Conservation (phyloP, 176 grass and related monocot genomes). For the Eremochloa ophiuroides region DNA sequence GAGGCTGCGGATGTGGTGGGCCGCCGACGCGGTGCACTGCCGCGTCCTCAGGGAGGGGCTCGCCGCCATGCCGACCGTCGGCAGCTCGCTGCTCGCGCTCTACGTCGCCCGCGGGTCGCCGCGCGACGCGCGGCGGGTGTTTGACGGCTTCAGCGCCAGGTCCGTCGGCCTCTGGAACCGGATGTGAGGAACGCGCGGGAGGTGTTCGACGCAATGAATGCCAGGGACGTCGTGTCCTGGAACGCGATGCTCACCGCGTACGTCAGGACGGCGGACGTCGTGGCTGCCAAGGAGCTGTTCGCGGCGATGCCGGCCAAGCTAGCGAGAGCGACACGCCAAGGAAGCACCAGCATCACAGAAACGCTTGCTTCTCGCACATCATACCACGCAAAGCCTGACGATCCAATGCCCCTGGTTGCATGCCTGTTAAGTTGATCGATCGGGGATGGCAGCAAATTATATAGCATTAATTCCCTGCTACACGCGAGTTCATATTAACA, state of each 20-base stretch:
- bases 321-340: too few species aligned
- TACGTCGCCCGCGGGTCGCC: conserved; percentile 27
- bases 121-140: conserved; percentile 18
- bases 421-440: too few species aligned
- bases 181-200: conserved; percentile 1
- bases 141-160: conserved; percentile 18
- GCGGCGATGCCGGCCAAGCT: conserved; percentile 32
- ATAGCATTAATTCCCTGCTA: too few species aligned
- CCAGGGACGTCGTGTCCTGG: conserved; percentile 49
- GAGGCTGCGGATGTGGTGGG: conserved; percentile 1
- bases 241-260: conserved; percentile 39
- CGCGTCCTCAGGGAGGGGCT: conserved; percentile 33
- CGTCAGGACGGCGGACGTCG: conserved; percentile 6
- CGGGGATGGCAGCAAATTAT: too few species aligned
- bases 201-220: conserved; percentile 37
- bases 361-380: too few species aligned
- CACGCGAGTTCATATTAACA: too few species aligned
- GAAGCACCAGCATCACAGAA: too few species aligned
- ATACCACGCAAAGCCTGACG: too few species aligned
- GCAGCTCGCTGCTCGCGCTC: conserved; percentile 31
- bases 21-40: conserved; percentile 25
- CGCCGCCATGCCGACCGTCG: conserved; percentile 15
- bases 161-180: conserved; percentile 28
- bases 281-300: conserved; percentile 25
- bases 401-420: too few species aligned